Base-by-base conservation (phyloP, 257 asterid species). In the Linderniella brevidens region DNA sequence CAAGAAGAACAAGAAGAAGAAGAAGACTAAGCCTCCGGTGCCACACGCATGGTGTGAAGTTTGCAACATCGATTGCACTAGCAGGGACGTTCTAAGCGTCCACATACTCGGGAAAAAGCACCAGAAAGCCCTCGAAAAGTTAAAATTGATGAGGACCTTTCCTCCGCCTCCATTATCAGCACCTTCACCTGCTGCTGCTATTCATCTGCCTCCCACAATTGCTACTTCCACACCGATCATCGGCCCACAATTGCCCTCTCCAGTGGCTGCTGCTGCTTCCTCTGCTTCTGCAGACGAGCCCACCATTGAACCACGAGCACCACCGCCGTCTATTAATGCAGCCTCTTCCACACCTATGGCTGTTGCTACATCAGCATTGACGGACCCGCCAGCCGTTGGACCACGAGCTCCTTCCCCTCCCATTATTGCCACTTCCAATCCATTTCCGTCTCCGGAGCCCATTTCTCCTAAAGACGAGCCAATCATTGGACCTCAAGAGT, bases 41-140 rank as follows among this genome's bases (percentile, higher is more conserved):
- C 85, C 76, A 46, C 66, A 87, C 46, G 72, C 62, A 13, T 70
- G 93, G 86, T 78, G 93, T 56, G 82, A 70, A 45, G 62, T 70
- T 44, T 83, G 94, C 72, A 70, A 59, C 59, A 41, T 83, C 35
- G 70, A 62, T 52, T 82, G 86, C 41, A 77, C 70, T 60, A 71
- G 74, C 71, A 66, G 54, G 57, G 69, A 19, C 46, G 77, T 77
- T 56, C 80, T 83, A 12, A 80, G 76, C 42, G 61, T 61, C 37
- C 92, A 83, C 66, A 70, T 60, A 56, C 49, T 54, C 36, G 92
- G 94, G 17, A 83, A 66, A 66, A 83, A 63, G 61, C 96, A 85
- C 76, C 61, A 50, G 54, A 78, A 63, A 58, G 77, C 70, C 62
- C 66, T 71, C 55, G 71, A 71, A 60, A 78, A 76, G 54, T 47